Evolutionary conservation across 139 green algal genomes (phyloP).

Genomic region (Micromonas commoda): DNA sequence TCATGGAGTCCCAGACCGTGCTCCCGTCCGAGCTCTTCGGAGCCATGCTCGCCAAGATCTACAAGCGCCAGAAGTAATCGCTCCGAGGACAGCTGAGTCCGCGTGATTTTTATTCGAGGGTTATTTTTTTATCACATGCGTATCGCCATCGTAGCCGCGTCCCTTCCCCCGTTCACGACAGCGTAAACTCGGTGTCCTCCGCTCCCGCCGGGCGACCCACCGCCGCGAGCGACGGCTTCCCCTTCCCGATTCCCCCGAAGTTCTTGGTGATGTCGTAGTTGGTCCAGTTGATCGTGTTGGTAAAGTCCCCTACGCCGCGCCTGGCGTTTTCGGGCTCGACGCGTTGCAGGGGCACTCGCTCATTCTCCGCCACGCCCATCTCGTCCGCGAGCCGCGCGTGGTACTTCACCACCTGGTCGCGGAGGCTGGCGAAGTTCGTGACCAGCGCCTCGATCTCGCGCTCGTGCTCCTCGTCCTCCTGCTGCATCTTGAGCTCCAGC

Average conservation of each 20-base stretch:
- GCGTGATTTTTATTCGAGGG: too few relatives aligned
- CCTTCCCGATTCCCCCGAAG: not conserved
- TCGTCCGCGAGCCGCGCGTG: not conserved
- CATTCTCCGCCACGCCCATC: not conserved
- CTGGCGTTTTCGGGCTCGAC: not conserved
- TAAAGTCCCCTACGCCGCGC: not conserved
- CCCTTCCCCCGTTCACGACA: not conserved
- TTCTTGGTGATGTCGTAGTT: not conserved
- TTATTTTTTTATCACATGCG: not conserved
- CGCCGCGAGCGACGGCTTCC: not conserved
- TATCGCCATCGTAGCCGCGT: not conserved
- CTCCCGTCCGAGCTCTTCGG: constrained; percentile 79
- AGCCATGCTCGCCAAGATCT: constrained; percentile 87
- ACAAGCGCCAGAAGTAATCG: constrained; percentile 90
- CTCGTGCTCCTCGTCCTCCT: constrained; percentile 3
- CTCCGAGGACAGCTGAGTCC: too few relatives aligned
- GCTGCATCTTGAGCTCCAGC: not conserved
- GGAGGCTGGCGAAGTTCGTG: not conserved
- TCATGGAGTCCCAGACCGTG: constrained; percentile 70
- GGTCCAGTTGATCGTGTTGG: not conserved
- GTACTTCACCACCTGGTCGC: constrained; percentile 6
- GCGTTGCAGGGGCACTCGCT: not conserved
- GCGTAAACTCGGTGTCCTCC: not conserved
- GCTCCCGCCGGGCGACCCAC: not conserved
- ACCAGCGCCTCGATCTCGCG: constrained; percentile 3